Conservation (phyloP, 345 rosid species). For the Eucalyptus regnans region DNA sequence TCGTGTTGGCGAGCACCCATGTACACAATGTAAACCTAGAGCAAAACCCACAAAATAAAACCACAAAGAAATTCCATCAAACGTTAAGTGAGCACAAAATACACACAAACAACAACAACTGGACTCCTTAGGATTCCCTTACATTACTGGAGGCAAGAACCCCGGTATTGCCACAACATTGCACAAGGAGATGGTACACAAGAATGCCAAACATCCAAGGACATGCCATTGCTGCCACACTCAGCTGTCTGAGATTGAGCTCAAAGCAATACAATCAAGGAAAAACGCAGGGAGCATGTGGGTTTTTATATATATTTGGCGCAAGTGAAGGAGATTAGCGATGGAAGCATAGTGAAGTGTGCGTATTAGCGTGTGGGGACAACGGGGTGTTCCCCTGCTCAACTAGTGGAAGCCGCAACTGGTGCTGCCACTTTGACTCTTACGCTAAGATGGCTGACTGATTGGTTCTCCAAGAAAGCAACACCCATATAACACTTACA, state of each 20-base stretch:
- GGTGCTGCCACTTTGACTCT: not conserved
- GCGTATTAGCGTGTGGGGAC: not conserved
- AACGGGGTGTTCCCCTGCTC: not conserved
- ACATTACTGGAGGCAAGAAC: constrained; percentile 28
- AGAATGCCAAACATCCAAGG: not conserved
- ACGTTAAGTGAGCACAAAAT: not conserved
- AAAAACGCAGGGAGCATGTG: not conserved
- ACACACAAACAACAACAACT: not conserved
- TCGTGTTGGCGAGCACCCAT: constrained; percentile 24
- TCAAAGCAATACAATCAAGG: not conserved
- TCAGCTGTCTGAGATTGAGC: not conserved
- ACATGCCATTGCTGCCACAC: not conserved
- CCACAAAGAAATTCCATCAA: not conserved
- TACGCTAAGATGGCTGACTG: not conserved
- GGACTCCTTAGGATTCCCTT: not conserved
- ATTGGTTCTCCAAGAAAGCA: not conserved
- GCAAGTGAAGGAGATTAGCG: not conserved
- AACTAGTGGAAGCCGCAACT: not conserved
- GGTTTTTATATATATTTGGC: not conserved
- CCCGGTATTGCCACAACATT: not conserved
- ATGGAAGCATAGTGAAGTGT: not conserved
- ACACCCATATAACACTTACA: not conserved
- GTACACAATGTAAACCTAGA: constrained; percentile 42
- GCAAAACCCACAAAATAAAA: not conserved
- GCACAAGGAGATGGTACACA: not conserved